Base-by-base conservation (phyloP, 2,329 filamentous ascomycete genomes). In the Fusarium pseudograminearum region DNA sequence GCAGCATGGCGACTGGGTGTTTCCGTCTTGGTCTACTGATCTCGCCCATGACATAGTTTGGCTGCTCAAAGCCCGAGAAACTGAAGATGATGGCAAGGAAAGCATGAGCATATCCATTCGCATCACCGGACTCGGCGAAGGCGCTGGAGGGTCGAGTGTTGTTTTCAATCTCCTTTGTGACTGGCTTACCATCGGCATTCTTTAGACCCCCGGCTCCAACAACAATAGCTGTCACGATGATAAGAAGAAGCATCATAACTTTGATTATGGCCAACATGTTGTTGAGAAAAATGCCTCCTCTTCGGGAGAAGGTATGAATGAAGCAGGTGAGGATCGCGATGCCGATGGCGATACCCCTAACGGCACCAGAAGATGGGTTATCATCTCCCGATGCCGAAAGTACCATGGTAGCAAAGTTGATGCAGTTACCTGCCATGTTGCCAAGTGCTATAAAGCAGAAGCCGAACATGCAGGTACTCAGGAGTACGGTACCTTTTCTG, bases 191-290 rank as follows among this genome's bases (percentile, higher is more conserved):
- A 5, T 53, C 20, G 5, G 30, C n/a, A 22, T 36, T 41, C 33
- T 66, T 65, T 8, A 78, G 51, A 5, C 74, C 77, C 9, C 74
- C 73, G 0, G 71, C 76, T 2, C 67, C 76, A 4, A 80, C 79
- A 14, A 76, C 69, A 20, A 79, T 76, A 18, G 79, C 76, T 9
- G 76, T 72, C 10, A 76, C 58, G 18, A 80, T 73, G 53, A 87
- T 83, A 12, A 82, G 74, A 3, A 86, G 57, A 3, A 88, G 78
- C 3, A 86, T 80, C 46, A 77, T 69, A 5, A 86, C 73, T 67
- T 88, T 88, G 61, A 85, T 69, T 5, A 82, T 73, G 5, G 85
- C 85, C 33, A 87, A 77, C n/a, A 80, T 26, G 64, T 87, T 87
- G 72, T 85, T 86, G 26, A 87, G 70, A 24, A 78, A 72, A 44